Evolutionary conservation across 1,139 yeast species (phyloP).

Genomic region (Saccharomyces pastorianus): DNA sequence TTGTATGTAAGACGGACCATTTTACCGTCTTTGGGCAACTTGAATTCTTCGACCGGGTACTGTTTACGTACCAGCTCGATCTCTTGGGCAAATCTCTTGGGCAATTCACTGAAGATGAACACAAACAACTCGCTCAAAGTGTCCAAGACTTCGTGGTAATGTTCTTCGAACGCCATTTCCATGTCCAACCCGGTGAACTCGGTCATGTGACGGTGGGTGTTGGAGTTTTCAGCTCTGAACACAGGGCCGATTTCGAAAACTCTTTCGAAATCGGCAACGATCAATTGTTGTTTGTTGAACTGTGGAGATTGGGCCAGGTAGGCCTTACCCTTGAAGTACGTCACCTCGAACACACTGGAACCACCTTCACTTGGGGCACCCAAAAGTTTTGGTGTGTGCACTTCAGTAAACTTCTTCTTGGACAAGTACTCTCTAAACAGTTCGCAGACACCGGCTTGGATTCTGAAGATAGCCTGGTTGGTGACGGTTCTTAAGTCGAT

Average conservation of each 20-base stretch:
- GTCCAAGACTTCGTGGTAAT: constrained; percentile 90
- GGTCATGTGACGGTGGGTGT: constrained; percentile 98
- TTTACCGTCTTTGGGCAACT: constrained; percentile 79
- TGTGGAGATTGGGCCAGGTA: constrained; percentile 97
- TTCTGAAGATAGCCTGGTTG: constrained; percentile 92
- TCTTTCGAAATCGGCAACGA: constrained; percentile 93
- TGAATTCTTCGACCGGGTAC: constrained; percentile 95
- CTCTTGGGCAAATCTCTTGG: constrained; percentile 69
- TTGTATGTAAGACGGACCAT: constrained; percentile 86
- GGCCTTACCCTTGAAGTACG: constrained; percentile 88
- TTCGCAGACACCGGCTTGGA: constrained; percentile 81
- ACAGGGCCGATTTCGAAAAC: constrained; percentile 97
- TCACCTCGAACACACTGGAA: constrained; percentile 85
- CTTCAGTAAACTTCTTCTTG: constrained; percentile 67
- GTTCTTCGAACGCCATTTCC: constrained; percentile 98
- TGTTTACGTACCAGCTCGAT: constrained; percentile 87
- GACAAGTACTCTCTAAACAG: constrained; percentile 83
- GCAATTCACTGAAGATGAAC: constrained; percentile 78
- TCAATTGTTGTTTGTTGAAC: constrained; percentile 92
- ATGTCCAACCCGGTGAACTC: constrained; percentile 95
- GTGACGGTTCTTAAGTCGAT: constrained; percentile 95
- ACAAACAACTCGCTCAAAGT: constrained; percentile 76
- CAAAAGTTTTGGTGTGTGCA: constrained; percentile 90
- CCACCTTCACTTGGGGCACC: constrained; percentile 98
- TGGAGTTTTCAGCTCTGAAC: constrained; percentile 97